Conservation (phyloP, 352 stramenopile species). For the Pythium scleroteichum region DNA sequence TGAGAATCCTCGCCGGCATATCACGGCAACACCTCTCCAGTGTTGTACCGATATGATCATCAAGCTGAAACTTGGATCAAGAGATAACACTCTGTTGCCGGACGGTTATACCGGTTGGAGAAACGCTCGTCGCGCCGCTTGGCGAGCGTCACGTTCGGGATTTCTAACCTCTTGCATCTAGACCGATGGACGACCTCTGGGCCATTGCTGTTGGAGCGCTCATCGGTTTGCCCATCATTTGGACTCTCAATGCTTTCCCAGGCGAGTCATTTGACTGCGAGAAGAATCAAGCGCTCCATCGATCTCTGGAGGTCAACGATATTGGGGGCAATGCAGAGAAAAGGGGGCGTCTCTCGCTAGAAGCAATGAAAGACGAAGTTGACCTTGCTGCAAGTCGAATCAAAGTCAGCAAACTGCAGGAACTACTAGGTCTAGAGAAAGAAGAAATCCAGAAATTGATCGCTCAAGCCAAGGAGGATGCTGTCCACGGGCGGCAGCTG, state of each 20-base stretch:
- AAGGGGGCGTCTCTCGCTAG: neutral
- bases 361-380: slow-evolving; percentile 23
- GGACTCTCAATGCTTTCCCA: slow-evolving; percentile 45
- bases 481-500: slow-evolving; percentile 24
- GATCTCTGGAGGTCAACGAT: neutral
- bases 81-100: too few species aligned
- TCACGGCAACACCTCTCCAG: too few species aligned
- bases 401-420: slow-evolving; percentile 59
- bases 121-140: too few species aligned
- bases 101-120: too few species aligned
- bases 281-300: slow-evolving; percentile 2
- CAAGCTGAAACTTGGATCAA: too few species aligned
- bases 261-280: slow-evolving; percentile 65
- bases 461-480: slow-evolving; percentile 36
- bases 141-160: too few species aligned
- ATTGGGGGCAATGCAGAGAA: neutral
- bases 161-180: neutral
- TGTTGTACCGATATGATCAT: too few species aligned
- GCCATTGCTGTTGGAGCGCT: slow-evolving; percentile 42
- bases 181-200: slow-evolving; percentile 45
- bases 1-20: too few species aligned
- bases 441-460: slow-evolving; percentile 44
- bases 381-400: slow-evolving; percentile 40
- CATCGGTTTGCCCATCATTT: slow-evolving; percentile 47
- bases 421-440: slow-evolving; percentile 53